Evolutionary conservation across 306 rosid species (phyloP).

Genomic region (Hippophae rhamnoides): DNA sequence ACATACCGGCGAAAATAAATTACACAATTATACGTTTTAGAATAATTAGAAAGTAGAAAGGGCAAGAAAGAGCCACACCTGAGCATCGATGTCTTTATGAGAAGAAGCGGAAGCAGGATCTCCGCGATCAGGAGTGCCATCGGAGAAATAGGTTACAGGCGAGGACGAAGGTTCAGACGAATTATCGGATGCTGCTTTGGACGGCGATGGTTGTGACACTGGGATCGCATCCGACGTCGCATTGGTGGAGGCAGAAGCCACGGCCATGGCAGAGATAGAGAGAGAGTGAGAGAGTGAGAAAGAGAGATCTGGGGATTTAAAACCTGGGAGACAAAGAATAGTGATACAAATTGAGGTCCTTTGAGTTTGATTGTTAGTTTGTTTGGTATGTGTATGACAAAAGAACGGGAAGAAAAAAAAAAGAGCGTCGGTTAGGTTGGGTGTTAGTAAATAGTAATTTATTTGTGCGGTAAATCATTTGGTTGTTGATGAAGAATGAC

Average conservation of each 20-base stretch:
- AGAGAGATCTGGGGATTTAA: not conserved
- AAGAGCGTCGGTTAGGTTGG: constrained; percentile 8
- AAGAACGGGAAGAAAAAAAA: not conserved
- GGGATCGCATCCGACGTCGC: constrained; percentile 7
- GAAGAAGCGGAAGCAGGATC: constrained; percentile 30
- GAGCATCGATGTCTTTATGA: constrained; percentile 42
- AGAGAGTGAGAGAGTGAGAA: not conserved
- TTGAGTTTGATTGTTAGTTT: not conserved
- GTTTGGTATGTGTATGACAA: not conserved
- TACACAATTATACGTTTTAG: not conserved
- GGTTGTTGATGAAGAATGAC: constrained; percentile 2
- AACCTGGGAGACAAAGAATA: not conserved
- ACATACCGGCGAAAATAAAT: not conserved
- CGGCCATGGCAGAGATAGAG: constrained; percentile 27
- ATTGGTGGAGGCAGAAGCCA: not conserved
- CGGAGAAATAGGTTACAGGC: constrained; percentile 12
- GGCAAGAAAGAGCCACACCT: constrained; percentile 25
- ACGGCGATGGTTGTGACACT: constrained; percentile 22
- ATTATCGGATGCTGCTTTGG: constrained; percentile 22
- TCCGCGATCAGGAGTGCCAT: constrained; percentile 33
- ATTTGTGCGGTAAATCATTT: too few species aligned
- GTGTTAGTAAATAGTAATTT: not conserved
- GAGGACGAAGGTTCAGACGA: constrained; percentile 20
- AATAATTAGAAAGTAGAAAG: not conserved
- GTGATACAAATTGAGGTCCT: not conserved